Evolutionary conservation across 768 basidiomycete species (phyloP).

Genomic region (Clitopilus passeckerianus): DNA sequence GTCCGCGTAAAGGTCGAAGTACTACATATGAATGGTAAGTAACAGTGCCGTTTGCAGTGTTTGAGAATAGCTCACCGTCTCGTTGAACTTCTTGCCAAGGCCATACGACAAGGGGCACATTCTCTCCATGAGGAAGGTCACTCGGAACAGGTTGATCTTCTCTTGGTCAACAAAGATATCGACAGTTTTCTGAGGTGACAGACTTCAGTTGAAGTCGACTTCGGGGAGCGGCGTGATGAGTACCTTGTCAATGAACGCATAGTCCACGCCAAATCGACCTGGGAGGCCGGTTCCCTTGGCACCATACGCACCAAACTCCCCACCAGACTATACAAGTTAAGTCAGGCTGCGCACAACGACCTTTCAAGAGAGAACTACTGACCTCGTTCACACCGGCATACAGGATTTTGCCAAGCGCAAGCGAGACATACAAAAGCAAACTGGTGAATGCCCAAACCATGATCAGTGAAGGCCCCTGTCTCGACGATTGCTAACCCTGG

Average conservation of each 20-base stretch:
- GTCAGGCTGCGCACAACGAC: not conserved
- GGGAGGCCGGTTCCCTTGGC: conserved; percentile 34
- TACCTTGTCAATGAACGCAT: conserved; percentile 44
- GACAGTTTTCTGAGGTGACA: conserved; percentile 28
- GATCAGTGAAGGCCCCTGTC: not conserved
- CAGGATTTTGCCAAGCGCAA: conserved; percentile 24
- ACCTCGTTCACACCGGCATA: conserved; percentile 45
- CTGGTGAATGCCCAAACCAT: not conserved
- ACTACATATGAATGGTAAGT: conserved; percentile 16
- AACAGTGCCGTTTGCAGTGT: not conserved
- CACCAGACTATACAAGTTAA: conserved; percentile 30
- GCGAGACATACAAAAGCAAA: conserved; percentile 3
- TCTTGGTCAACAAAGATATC: conserved; percentile 44
- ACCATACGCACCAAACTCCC: conserved; percentile 39
- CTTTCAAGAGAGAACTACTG: not conserved
- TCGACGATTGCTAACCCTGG: not conserved
- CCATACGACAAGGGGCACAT: conserved; percentile 34
- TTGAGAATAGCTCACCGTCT: conserved; percentile 25
- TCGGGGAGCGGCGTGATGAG: not conserved
- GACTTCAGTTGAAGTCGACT: not conserved
- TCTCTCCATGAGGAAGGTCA: conserved; percentile 44
- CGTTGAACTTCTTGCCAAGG: conserved; percentile 37
- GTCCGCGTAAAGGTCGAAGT: conserved; percentile 36
- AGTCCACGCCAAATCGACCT: conserved; percentile 36
- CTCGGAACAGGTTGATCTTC: conserved; percentile 44